phyloP scores from a whole-genome alignment of 768 basidiomycete genomes.

The Fomitopsis serialis region DNA sequence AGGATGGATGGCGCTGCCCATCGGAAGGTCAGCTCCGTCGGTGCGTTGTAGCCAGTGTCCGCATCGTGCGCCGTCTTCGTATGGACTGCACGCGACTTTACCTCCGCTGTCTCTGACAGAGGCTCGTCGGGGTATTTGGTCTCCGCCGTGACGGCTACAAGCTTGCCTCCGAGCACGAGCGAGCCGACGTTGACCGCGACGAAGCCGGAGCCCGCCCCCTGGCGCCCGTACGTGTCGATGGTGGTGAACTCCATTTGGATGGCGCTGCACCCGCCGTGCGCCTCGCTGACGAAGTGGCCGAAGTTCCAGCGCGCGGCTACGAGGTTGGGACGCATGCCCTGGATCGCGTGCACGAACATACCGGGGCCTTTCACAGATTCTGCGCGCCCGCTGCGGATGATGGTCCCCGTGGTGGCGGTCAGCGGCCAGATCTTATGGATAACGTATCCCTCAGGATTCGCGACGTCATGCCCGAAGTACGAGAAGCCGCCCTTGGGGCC shows the following conservation, averaged over 20 bases:
- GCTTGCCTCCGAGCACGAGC: conserved; percentile 74
- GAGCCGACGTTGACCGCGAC: conserved; percentile 84
- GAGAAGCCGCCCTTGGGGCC: conserved; percentile 86
- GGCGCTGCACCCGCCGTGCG: conserved; percentile 73
- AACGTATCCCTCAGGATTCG: conserved; percentile 77
- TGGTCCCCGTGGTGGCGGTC: conserved; percentile 52
- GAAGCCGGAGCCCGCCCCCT: conserved; percentile 75
- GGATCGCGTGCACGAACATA: conserved; percentile 94
- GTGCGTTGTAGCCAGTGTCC: conserved; percentile 79
- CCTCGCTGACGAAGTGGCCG: conserved; percentile 77
- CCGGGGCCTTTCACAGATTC: conserved; percentile 55
- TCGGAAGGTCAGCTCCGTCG: conserved; percentile 60
- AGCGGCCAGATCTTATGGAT: conserved; percentile 91
- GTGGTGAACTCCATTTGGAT: conserved; percentile 97
- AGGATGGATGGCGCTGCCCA: conserved; percentile 75
- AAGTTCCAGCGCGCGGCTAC: conserved; percentile 96
- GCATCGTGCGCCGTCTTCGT: conserved; percentile 54
- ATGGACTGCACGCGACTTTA: conserved; percentile 66
- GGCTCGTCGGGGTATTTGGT: conserved; percentile 69
- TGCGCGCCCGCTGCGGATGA: conserved; percentile 64
- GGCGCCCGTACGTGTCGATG: conserved; percentile 67
- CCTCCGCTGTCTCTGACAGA: conserved; percentile 34
- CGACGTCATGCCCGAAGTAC: conserved; percentile 71
- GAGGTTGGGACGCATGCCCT: conserved; percentile 95
- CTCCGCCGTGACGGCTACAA: conserved; percentile 74